Evolutionary conservation across 2,329 filamentous ascomycete genomes (phyloP), one percentile per base, ranked within the genome.

Genomic region (Cladosporium velox): DNA sequence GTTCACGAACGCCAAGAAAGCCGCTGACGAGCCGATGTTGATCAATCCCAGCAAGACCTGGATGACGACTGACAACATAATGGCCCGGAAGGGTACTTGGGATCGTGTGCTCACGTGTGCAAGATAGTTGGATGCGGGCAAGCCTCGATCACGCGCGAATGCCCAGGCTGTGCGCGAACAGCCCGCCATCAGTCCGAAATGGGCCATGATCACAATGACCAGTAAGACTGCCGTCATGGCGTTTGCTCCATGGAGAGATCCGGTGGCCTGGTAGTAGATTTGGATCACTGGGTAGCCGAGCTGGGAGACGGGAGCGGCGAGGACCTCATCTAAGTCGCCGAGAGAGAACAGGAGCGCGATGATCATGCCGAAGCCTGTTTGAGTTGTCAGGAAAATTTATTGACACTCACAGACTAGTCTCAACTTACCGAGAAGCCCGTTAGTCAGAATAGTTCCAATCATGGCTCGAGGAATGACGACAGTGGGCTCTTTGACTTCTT

Each of bases 271-370:
- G 57, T 77, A 73, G 55, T 86, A 83, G 26, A 83, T 80, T 24
- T 82, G 77, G 71, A 81, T 77, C 67, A 84, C 77, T 15, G 83
- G 79, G 58, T 80, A 82, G 0, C 79, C 75, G 14, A 51, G 41
- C 24, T 54, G 51, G 11, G 51, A 54, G 26, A 54, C 51, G 4
- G 76, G 69, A 0, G 79, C 76, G 3, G 71, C 66, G 4, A 83
- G 73, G 3, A 79, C 77, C 5, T 72, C 68, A 8, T 77, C 69
- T 3, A 80, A 59, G 52, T 79, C 72, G 2, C 73, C 76, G 60
- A 78, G 76, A 54, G 73, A 77, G 70, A 78, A 81, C 1, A 80
- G 70, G 18, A 78, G 51, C 2, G 51, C 51, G n/a, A 54, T 54
- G 6, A 54, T 54, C 51, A 54, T 54, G 28, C 51, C 51, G 51